These are phyloP conservation scores for Eleusine indica DNA, from an alignment of 176 grass and related monocot genomes.

Conservation along the genomic window DNA sequence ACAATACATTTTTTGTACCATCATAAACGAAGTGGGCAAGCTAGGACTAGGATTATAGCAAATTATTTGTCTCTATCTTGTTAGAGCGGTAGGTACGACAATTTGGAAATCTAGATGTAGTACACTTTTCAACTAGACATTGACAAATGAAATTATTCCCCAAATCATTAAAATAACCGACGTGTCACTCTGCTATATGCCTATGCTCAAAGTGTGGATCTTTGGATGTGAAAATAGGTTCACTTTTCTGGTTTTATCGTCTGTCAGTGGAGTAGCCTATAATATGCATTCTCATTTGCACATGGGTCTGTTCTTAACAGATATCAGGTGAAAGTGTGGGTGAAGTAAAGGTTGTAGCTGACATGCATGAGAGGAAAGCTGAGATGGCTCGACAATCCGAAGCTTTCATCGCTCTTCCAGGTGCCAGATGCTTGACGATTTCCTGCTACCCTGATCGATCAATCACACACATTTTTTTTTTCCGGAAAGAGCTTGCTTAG, in stretches of 20 bases:
- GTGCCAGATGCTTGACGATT: conserved; percentile 18
- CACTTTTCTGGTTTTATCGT: background rate
- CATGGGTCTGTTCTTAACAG: conserved; percentile 30
- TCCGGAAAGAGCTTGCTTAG: background rate
- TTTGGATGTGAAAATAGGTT: background rate
- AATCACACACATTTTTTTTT: background rate
- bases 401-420: conserved; percentile 89
- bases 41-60: background rate
- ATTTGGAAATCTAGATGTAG: background rate
- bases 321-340: conserved; percentile 77
- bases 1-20: background rate
- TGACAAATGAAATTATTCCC: background rate
- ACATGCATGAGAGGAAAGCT: conserved; percentile 93
- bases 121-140: background rate
- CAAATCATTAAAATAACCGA: background rate
- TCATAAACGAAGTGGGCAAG: background rate
- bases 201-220: background rate
- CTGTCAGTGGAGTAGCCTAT: background rate
- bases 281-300: background rate
- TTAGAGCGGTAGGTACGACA: background rate
- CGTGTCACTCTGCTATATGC: background rate
- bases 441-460: background rate
- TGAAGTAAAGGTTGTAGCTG: conserved; percentile 65
- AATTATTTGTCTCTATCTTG: background rate
- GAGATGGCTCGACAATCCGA: conserved; percentile 77